A percentile compares a stretch with the other conserved stretches of the same genome.
Evolutionary conservation across 1,284 basidiomycete genomes (phyloP).

Genomic region (Lignosus rhinocerotis): DNA sequence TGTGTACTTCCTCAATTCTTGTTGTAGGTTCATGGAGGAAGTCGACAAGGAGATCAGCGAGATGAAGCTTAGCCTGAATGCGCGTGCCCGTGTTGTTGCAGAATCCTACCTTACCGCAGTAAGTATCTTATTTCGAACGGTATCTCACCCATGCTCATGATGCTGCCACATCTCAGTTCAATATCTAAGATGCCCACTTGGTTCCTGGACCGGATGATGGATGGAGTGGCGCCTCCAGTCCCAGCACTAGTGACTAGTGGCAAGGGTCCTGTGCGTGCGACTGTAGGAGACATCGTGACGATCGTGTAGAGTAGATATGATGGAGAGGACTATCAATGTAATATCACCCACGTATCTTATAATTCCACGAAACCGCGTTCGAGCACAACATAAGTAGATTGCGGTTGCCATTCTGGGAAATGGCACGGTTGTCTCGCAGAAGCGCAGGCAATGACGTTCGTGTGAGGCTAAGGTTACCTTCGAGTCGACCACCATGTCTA

Average conservation of each 20-base stretch:
- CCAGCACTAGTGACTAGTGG: neutral
- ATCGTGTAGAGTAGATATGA: constrained; percentile 14
- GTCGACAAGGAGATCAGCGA: constrained; percentile 92
- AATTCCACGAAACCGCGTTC: neutral
- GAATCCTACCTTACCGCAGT: constrained; percentile 84
- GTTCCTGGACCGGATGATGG: no score
- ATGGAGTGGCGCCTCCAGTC: neutral
- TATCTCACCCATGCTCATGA: neutral
- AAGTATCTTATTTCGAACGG: constrained; percentile 32
- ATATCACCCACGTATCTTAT: neutral
- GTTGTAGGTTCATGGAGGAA: constrained; percentile 91
- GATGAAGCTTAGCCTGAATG: constrained; percentile 92
- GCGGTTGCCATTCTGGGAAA: neutral
- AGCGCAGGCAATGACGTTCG: constrained; percentile 16
- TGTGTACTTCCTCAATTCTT: neutral
- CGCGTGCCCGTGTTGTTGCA: constrained; percentile 95
- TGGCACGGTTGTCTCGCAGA: neutral
- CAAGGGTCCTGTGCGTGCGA: neutral
- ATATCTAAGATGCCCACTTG: constrained; percentile 21
- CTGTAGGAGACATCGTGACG: neutral
- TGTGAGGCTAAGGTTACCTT: neutral
- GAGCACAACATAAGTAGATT: no score
- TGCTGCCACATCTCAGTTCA: constrained; percentile 18
- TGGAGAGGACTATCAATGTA: constrained; percentile 19
- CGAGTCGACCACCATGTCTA: constrained; percentile 15